Evolutionary conservation across 139 green algal genomes (phyloP).

Genomic region (Volvox africanus): DNA sequence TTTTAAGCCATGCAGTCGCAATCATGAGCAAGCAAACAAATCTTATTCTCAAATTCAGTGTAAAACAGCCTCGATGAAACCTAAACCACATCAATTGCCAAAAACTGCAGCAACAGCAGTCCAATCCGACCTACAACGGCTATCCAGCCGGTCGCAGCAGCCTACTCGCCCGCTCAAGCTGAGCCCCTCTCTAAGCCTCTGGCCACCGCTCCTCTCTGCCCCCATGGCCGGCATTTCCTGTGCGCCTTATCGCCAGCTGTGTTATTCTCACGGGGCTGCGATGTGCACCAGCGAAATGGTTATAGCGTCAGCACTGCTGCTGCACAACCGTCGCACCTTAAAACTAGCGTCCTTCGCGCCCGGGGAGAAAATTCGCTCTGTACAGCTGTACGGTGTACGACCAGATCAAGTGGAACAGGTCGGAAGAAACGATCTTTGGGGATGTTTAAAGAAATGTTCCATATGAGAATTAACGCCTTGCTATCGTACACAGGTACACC

Average conservation of each 20-base stretch:
- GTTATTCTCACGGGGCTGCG: conserved; percentile 41
- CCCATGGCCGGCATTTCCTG: conserved; percentile 68
- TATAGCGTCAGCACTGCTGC: conserved; percentile 50
- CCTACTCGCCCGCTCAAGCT: conserved; percentile 31
- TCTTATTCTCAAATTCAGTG: no score
- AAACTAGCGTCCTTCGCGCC: conserved; percentile 46
- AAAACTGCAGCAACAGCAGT: no score
- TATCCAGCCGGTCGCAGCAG: not conserved
- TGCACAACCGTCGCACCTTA: conserved; percentile 27
- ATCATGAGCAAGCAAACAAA: no score
- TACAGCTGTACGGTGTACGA: conserved; percentile 63
- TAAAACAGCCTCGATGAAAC: no score
- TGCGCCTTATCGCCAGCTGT: conserved; percentile 57
- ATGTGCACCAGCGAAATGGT: conserved; percentile 62
- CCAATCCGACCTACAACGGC: not conserved
- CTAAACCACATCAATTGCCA: no score
- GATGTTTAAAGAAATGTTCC: no score
- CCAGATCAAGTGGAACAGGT: conserved; percentile 47
- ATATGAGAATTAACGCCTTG: no score
- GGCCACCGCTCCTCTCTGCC: conserved; percentile 53
- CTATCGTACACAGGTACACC: no score
- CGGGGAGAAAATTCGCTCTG: conserved; percentile 24
- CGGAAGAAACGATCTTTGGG: no score
- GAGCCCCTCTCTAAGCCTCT: conserved; percentile 4
- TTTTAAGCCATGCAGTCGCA: no score